phyloP scores from a whole-genome alignment of 2,329 filamentous ascomycete species.

The Phyllosticta citribraziliensis region DNA sequence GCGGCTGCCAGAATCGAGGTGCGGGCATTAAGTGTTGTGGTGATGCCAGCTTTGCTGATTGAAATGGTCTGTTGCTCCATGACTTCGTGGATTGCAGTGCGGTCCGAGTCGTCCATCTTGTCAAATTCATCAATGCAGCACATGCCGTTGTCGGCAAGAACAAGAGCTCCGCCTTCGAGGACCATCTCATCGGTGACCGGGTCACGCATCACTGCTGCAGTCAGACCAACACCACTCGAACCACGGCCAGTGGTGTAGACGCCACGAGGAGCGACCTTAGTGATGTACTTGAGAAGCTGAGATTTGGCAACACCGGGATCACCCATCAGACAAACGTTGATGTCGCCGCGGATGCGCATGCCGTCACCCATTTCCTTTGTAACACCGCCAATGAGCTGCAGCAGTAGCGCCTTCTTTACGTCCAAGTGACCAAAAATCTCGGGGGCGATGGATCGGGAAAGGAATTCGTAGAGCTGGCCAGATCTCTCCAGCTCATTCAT shows the following conservation, averaged over 20 bases:
- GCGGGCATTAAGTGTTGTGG: conserved; percentile 89
- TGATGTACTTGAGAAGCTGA: conserved; percentile 95
- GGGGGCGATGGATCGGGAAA: conserved; percentile 91
- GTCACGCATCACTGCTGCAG: conserved; percentile 74
- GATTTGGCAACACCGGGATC: conserved; percentile 99
- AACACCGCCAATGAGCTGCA: conserved; percentile 90
- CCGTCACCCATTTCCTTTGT: conserved; percentile 95
- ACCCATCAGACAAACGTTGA: conserved; percentile 98
- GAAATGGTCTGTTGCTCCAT: conserved; percentile 85
- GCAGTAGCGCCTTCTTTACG: conserved; percentile 94
- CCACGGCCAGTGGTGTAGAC: conserved; percentile 76
- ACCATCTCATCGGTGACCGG: conserved; percentile 80
- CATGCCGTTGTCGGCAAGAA: conserved; percentile 73
- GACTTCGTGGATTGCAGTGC: conserved; percentile 76
- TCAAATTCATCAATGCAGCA: conserved; percentile 84
- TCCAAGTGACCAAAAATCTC: conserved; percentile 96
- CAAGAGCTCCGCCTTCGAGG: conserved; percentile 68
- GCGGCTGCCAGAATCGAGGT: conserved; percentile 93
- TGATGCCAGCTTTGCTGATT: conserved; percentile 87
- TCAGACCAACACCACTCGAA: conserved; percentile 73
- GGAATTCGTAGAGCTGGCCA: conserved; percentile 89
- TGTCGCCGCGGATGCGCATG: conserved; percentile 97
- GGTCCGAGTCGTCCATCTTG: conserved; percentile 80
- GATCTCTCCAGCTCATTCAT: conserved; percentile 79
- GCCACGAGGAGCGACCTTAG: conserved; percentile 90